phyloP scores from a whole-genome alignment of 306 rosid genomes.

The Gastrolobium bilobum region DNA sequence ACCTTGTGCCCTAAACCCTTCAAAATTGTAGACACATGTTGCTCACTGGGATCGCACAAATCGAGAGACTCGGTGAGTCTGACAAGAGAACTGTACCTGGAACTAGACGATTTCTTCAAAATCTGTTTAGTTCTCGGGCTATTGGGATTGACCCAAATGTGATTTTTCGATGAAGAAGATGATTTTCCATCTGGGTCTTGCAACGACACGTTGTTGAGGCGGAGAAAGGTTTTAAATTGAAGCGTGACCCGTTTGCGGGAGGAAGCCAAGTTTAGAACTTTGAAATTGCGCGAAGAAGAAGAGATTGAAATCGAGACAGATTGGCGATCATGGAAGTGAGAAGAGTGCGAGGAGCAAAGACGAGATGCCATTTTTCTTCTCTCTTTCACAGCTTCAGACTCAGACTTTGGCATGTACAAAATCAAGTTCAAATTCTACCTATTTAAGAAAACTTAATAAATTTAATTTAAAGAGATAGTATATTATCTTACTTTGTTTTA shows the following conservation, averaged over 20 bases:
- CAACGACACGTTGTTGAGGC: conserved; percentile 44
- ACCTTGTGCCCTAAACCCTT: conserved; percentile 54
- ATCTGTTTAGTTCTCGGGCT: conserved; percentile 70
- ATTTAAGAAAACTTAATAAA: too few relatives aligned
- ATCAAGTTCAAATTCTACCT: too few relatives aligned
- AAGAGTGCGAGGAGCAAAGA: conserved; percentile 60
- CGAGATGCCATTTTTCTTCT: conserved; percentile 65
- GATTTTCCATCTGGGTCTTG: conserved; percentile 56
- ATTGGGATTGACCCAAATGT: conserved; percentile 83
- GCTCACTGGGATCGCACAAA: conserved; percentile 56
- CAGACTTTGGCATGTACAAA: too few relatives aligned
- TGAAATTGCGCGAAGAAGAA: conserved; percentile 40
- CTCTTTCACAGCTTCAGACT: neutral
- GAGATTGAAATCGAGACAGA: conserved; percentile 45
- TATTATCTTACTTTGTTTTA: too few relatives aligned
- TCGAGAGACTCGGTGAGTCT: conserved; percentile 65
- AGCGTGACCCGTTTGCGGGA: conserved; percentile 42
- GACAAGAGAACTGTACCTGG: conserved; percentile 62
- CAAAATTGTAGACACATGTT: conserved; percentile 58
- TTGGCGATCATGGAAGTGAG: conserved; percentile 59
- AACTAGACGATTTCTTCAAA: conserved; percentile 52
- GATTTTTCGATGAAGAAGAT: conserved; percentile 53
- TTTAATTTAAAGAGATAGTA: too few relatives aligned
- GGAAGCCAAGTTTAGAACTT: conserved; percentile 23
- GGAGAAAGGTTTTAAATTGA: conserved; percentile 43